These are phyloP conservation scores for Cadophora luteo-olivacea DNA, from an alignment of 2,329 filamentous ascomycete species.

Conservation along the genomic window DNA sequence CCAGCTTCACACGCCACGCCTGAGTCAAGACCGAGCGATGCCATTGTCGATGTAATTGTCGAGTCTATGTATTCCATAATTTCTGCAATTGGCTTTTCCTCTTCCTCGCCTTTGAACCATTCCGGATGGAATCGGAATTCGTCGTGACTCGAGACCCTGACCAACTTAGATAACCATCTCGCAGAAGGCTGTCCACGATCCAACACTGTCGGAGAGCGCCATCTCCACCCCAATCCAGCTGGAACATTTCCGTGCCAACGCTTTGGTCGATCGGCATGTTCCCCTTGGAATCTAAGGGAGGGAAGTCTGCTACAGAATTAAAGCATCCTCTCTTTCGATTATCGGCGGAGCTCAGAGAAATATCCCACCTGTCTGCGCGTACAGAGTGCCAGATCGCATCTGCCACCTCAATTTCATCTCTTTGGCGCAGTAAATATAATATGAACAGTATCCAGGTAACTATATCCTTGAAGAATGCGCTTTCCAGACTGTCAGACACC, in stretches of 20 bases:
- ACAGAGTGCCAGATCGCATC: slow-evolving; percentile 20
- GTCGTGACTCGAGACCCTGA: slow-evolving; percentile 13
- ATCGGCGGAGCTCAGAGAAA: not conserved
- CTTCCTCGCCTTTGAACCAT: not conserved
- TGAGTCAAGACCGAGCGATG: not conserved
- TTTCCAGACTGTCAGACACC: not conserved
- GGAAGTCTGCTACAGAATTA: slow-evolving; percentile 18
- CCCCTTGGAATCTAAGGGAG: not conserved
- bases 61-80: not conserved
- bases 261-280: not conserved
- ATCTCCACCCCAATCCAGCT: slow-evolving; percentile 17
- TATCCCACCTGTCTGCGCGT: slow-evolving; percentile 11
- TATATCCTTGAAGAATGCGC: not conserved
- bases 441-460: not conserved
- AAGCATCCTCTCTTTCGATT: slow-evolving; percentile 16
- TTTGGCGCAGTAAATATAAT: slow-evolving; percentile 7
- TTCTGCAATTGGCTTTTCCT: not conserved
- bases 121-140: slow-evolving; percentile 12
- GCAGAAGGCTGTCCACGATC: slow-evolving; percentile 12
- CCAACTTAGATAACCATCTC: slow-evolving; percentile 8
- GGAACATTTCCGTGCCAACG: slow-evolving; percentile 11
- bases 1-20: not conserved
- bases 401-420: slow-evolving; percentile 5
- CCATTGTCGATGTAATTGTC: not conserved
- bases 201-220: slow-evolving; percentile 14